These are phyloP conservation scores for Neurospora sp. DNA, from an alignment of 495 filamentous ascomycete species.

Conservation along the genomic window DNA sequence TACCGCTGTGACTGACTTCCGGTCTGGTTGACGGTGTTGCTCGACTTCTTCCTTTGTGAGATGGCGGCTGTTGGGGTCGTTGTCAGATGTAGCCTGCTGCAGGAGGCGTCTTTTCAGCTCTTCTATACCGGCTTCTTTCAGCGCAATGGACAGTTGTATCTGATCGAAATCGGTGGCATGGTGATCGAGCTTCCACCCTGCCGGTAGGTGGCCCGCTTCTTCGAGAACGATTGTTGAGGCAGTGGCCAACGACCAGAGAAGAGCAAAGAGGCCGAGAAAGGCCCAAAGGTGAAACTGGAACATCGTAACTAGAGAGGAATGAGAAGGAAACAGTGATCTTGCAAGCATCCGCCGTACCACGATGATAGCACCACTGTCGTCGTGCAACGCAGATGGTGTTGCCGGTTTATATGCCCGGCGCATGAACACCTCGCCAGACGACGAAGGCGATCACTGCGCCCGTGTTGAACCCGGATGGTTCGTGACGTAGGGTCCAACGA, in stretches of 20 bases:
- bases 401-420: not conserved
- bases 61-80: constrained; percentile 18
- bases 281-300: not conserved
- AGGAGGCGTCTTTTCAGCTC: constrained; percentile 24
- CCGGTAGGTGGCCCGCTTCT: constrained; percentile 7
- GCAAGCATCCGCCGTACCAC: not conserved
- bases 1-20: constrained; percentile 13
- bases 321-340: not conserved
- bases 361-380: not conserved
- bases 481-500: not conserved
- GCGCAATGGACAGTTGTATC: constrained; percentile 23
- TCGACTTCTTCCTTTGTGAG: constrained; percentile 22
- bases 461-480: not conserved
- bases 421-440: not conserved
- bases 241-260: constrained; percentile 1
- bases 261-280: constrained; percentile 6
- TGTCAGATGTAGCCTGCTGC: constrained; percentile 12
- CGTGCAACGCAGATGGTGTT: not conserved
- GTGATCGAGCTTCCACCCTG: constrained; percentile 15
- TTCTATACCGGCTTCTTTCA: constrained; percentile 26
- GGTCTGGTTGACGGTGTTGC: constrained; percentile 18
- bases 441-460: not conserved
- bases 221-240: constrained; percentile 14
- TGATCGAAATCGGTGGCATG: constrained; percentile 15
- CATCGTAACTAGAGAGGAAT: constrained; percentile 3